Evolutionary conservation across 2,329 filamentous ascomycete genomes (phyloP), one percentile per base, ranked within the genome.

Genomic region (Microdochium paspali): DNA sequence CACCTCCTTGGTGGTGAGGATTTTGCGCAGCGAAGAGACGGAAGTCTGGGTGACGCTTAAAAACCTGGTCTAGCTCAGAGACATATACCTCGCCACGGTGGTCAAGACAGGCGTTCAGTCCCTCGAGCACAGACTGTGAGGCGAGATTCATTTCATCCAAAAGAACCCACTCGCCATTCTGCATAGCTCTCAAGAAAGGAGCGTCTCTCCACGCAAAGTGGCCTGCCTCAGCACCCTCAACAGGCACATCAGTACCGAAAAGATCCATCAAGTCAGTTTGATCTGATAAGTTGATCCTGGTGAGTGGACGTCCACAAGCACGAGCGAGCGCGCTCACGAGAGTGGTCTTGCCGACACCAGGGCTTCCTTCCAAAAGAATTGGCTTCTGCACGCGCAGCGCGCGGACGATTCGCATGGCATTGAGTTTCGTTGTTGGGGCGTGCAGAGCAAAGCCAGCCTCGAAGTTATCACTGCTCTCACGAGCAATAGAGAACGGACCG

Each of bases 111-210:
- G 93, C 91, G 56, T 98, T 98, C 26, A 98, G 72, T 52, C 93
- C 94, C 68, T 98, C 93, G 1, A 98, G 77, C 2, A 98, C 90
- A 4, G 91, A 95, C 62, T 98, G 93, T 0, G 91, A 97, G 1
- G 94, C 93, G 53, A 98, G 70, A 58, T 98, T 98, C 93, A 98
- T 98, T 70, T 98, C 93, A 60, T 98, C 93, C 0, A 98, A 76
- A 24, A 98, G 72, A 10, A 98, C 93, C 93, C 93, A 98, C 56
- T 95, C 87, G 24, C 93, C 93, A 49, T 81, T 86, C 61, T 97
- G 93, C 91, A 98, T 97, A 0, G 93, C 93, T 61, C 89, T 87
- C 20, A 98, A 71, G 61, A 98, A 97, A 1, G 93, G 90, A 0
- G 91, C 93, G 63, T 98, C 91, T 55, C 90, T 81, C 93, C 93